These are phyloP conservation scores for Vitis vinifera DNA, from an alignment of 164 flowering plant genomes.

Conservation along the genomic window DNA sequence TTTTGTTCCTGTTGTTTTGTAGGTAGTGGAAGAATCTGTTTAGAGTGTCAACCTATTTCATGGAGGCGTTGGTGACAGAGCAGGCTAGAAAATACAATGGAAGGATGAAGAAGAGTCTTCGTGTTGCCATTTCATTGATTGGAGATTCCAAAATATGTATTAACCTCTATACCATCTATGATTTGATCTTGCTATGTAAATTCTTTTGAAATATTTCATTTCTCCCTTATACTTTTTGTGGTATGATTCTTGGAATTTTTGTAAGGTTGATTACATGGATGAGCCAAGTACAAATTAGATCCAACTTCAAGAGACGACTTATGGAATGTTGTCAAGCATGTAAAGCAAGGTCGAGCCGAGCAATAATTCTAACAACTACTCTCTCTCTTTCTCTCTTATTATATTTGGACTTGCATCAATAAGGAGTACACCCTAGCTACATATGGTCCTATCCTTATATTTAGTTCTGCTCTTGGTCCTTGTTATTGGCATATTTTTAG, in stretches of 20 bases:
- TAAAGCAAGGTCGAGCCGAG: conserved; percentile 65
- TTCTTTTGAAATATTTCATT: not conserved
- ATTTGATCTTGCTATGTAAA: not conserved
- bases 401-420: no score
- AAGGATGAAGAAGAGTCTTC: conserved; percentile 98
- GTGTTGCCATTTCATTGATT: conserved; percentile 91
- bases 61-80: conserved; percentile 89
- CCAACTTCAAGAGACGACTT: conserved; percentile 91
- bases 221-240: conserved; percentile 1
- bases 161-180: not conserved
- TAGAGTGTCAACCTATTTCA: conserved; percentile 75
- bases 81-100: conserved; percentile 91
- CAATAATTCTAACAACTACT: conserved; percentile 91
- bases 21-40: conserved; percentile 95
- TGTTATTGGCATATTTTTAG: no score
- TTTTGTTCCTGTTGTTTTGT: conserved; percentile 9
- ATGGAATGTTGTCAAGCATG: conserved; percentile 90
- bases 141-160: conserved; percentile 86
- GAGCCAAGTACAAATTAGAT: conserved; percentile 97
- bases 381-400: conserved; percentile 12
- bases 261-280: conserved; percentile 95
- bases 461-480: no score
- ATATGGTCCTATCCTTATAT: no score
- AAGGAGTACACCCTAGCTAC: no score
- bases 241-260: conserved; percentile 7